Conservation (phyloP, 768 basidiomycete species). For the Brasilioporus rufonigricans region DNA sequence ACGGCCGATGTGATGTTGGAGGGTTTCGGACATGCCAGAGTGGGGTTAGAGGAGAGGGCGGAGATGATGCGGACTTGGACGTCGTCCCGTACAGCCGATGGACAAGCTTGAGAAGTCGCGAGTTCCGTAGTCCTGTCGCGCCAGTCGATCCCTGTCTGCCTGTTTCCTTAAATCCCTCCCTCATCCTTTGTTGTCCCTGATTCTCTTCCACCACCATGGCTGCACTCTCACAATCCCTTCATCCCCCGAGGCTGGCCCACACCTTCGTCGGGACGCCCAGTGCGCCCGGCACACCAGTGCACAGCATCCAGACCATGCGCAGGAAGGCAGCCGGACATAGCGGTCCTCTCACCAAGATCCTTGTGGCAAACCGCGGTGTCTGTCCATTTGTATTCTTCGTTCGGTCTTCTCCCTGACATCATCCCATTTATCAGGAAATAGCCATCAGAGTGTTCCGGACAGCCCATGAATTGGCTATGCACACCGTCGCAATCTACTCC, state of each 20-base stretch:
- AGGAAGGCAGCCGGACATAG: conserved; percentile 88
- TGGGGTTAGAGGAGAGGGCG: background rate
- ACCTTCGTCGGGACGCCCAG: conserved; percentile 75
- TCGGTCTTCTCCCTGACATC: conserved; percentile 1
- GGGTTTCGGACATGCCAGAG: conserved; percentile 2
- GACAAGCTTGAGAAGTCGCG: conserved; percentile 9
- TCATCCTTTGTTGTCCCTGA: conserved; percentile 6
- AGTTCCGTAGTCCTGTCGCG: background rate
- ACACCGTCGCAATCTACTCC: conserved; percentile 98
- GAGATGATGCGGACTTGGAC: conserved; percentile 16
- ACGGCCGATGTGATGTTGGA: background rate
- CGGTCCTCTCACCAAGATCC: conserved; percentile 86
- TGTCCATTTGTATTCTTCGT: conserved; percentile 28
- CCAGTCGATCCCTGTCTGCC: background rate
- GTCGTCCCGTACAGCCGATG: conserved; percentile 27
- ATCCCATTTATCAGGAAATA: conserved; percentile 69
- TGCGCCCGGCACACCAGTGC: conserved; percentile 80
- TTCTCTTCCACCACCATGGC: conserved; percentile 25
- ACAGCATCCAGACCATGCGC: conserved; percentile 89
- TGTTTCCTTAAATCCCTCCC: background rate
- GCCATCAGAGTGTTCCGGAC: conserved; percentile 98
- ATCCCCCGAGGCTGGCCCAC: conserved; percentile 70
- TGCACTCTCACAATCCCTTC: conserved; percentile 41
- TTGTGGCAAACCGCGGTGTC: conserved; percentile 91
- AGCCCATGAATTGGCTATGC: conserved; percentile 98